Evolutionary conservation across 2,329 filamentous ascomycete species (phyloP), one percentile per base, ranked within the genome.

Genomic region (Alternaria sp.): DNA sequence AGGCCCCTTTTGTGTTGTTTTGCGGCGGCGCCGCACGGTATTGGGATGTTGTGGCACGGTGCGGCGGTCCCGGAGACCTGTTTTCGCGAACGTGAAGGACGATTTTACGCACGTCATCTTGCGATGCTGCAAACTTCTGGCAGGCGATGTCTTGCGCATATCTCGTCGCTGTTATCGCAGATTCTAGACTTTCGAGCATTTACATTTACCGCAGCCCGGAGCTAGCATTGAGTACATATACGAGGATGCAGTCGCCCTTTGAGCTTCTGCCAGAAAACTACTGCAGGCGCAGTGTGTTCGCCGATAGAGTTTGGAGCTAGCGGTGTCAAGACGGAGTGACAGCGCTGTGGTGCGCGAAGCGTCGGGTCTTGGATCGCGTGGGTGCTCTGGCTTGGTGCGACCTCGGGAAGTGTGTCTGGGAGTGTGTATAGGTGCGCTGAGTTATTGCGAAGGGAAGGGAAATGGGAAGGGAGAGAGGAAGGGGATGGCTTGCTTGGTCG

Each of bases 191-290:
- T 30, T n/a, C 1, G 9, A 54, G 28, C 23, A n/a, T 45, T 6
- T 17, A 19, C 17, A n/a, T 45, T 7, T 17, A 26, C 17, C 57
- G 8, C 32, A 30, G 15, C 23, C 28, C n/a, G 23, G 32, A 32
- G 23, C 59, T 57, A 61, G 45, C 8, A 26, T 47, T 56, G 59
- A 61, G 59, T 61, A 57, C 46, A 26, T 56, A 56, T 57, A 61
- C 59, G 59, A 51, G 58, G 12, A 30, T 19, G 30, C 45, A 55
- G 25, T 15, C 13, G 23, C 26, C 26, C 26, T 28, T 28, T 11
- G 10, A 28, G 26, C 32, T 36, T 32, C 23, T 19, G 28, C 43
- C n/a, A 19, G 26, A n/a, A n/a, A n/a, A 50, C 51, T 51, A 61
- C 58, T 50, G 51, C 51, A 51, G 30, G 23, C 58, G 26, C 19